These are phyloP conservation scores for Thielaviopsis musarum DNA, from an alignment of 2,329 filamentous ascomycete genomes.

Conservation along the genomic window DNA sequence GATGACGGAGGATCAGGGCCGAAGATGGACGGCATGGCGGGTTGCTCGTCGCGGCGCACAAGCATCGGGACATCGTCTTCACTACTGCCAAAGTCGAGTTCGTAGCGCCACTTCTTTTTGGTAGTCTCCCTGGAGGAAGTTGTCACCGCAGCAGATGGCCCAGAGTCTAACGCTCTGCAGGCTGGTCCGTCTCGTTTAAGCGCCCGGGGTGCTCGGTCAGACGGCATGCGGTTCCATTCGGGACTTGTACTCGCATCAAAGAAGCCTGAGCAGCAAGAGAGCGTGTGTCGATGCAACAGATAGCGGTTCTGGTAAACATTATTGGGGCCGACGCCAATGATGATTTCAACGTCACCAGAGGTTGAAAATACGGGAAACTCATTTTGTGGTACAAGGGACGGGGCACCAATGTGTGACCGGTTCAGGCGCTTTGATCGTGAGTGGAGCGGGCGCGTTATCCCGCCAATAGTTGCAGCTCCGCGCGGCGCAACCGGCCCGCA, in stretches of 20 bases:
- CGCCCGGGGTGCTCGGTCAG: neutral
- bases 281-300: constrained; percentile 69
- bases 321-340: constrained; percentile 43
- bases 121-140: neutral
- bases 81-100: constrained; percentile 59
- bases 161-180: neutral
- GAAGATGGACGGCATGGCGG: constrained; percentile 22
- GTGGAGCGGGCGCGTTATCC: constrained; percentile 34
- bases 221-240: constrained; percentile 47
- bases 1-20: constrained; percentile 18
- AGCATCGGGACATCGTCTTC: constrained; percentile 73
- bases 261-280: constrained; percentile 83
- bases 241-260: constrained; percentile 75
- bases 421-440: constrained; percentile 54
- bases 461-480: constrained; percentile 38
- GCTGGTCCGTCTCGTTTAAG: neutral
- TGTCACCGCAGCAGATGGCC: neutral
- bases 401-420: constrained; percentile 63
- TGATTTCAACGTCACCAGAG: constrained; percentile 83
- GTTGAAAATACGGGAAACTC: constrained; percentile 86
- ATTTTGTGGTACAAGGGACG: constrained; percentile 56
- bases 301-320: constrained; percentile 60
- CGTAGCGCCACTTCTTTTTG: constrained; percentile 57
- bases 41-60: constrained; percentile 35
- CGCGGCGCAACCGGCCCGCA: constrained; percentile 37